A percentile compares a stretch with the other conserved stretches of the same genome.
Evolutionary conservation across 176 grass and related monocot species (phyloP).

Genomic region (Zizania latifolia): DNA sequence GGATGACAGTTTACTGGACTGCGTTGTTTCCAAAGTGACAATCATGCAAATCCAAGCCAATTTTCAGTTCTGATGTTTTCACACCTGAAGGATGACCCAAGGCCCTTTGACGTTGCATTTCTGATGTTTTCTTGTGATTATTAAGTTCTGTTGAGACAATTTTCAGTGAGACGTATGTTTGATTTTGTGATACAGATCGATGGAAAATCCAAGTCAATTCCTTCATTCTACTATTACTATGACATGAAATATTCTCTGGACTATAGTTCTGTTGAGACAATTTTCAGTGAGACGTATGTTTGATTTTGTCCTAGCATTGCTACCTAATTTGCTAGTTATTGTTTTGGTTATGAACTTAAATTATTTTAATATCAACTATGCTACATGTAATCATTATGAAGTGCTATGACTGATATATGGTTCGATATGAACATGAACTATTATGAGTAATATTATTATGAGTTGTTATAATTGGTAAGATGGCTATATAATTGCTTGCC

Average conservation of each 20-base stretch:
- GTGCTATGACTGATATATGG: no score
- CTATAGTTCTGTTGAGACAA: slow-evolving; percentile 47
- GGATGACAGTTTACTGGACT: slow-evolving; percentile 83
- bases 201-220: slow-evolving; percentile 38
- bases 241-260: slow-evolving; percentile 89
- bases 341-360: no score
- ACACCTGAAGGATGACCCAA: no score
- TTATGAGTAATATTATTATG: no score
- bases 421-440: no score
- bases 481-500: no score
- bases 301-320: no score
- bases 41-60: slow-evolving; percentile 56
- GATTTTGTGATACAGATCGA: slow-evolving; percentile 42
- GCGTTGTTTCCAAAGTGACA: slow-evolving; percentile 77
- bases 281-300: not conserved
- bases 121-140: slow-evolving; percentile 30
- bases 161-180: slow-evolving; percentile 14
- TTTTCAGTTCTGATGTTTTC: no score
- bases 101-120: slow-evolving; percentile 27
- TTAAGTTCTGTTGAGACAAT: slow-evolving; percentile 25
- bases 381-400: no score
- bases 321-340: no score
- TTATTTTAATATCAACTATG: no score
- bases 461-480: no score
- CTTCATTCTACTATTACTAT: slow-evolving; percentile 79